Percentiles rank a stretch among this genome's conserved stretches.
These are phyloP conservation scores for Fusarium verrucosum DNA, from an alignment of 2,329 filamentous ascomycete genomes.

Conservation along the genomic window DNA sequence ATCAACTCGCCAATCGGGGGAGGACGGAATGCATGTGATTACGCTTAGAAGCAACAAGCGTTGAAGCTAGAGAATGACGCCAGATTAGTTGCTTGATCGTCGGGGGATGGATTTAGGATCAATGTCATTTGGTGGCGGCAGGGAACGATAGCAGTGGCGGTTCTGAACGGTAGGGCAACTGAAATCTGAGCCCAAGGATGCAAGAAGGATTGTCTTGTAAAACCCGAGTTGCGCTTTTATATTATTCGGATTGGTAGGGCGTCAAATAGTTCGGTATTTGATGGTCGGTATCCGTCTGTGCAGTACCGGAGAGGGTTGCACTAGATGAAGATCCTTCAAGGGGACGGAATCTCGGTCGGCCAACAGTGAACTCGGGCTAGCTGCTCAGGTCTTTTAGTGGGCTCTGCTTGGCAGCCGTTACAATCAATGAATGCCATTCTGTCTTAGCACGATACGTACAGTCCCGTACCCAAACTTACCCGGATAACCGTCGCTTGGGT, in stretches of 20 bases:
- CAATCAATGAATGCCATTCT: not conserved
- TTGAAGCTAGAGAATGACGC: conserved; percentile 15
- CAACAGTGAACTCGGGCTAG: no score
- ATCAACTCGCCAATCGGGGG: conserved; percentile 26
- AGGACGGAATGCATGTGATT: conserved; percentile 6
- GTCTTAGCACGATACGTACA: no score
- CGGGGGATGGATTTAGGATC: conserved; percentile 6
- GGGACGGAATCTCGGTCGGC: conserved; percentile 1
- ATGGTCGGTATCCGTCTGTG: conserved; percentile 13
- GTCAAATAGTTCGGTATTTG: conserved; percentile 4
- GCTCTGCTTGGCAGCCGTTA: conserved; percentile 9
- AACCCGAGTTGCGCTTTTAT: conserved; percentile 3
- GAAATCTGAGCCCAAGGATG: conserved; percentile 13
- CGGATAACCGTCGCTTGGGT: conserved; percentile 8
- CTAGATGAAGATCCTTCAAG: not conserved
- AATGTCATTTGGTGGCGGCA: conserved; percentile 32
- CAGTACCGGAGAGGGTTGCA: conserved; percentile 6
- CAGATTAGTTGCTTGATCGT: conserved; percentile 15
- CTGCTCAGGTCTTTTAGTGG: not conserved
- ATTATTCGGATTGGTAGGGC: conserved; percentile 17
- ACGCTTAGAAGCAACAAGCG: conserved; percentile 13
- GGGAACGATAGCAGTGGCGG: conserved; percentile 16
- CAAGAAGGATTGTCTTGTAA: conserved; percentile 6
- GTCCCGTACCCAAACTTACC: not conserved
- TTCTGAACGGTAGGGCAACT: not conserved